Evolutionary conservation across 1,284 basidiomycete genomes (phyloP).

Genomic region (Leccinum griseonigrum): DNA sequence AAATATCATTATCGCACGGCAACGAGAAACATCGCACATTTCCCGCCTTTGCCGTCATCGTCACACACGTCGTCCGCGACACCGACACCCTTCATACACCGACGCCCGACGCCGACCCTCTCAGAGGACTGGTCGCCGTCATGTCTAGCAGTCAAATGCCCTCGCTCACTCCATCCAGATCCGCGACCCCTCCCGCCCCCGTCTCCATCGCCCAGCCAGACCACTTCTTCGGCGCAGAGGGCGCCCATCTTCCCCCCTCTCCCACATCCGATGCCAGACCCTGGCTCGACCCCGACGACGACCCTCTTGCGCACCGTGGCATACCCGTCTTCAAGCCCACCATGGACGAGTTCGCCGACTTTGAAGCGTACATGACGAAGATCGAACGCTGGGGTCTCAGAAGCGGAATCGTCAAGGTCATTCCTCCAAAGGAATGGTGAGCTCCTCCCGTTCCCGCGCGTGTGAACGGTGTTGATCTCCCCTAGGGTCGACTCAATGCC

Average conservation of each 20-base stretch:
- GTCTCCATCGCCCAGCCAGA: conserved; percentile 65
- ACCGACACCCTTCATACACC: not conserved
- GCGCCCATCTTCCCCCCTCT: conserved; percentile 51
- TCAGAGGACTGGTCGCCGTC: not conserved
- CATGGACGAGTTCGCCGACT: conserved; percentile 85
- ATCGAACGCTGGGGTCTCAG: conserved; percentile 85
- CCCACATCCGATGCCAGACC: conserved; percentile 56
- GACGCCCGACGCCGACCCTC: not conserved
- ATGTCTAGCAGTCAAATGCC: conserved; percentile 33
- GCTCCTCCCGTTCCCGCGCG: conserved; percentile 26
- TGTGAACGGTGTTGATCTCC: conserved; percentile 4
- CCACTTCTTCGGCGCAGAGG: conserved; percentile 70
- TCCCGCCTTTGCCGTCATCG: conserved; percentile 5
- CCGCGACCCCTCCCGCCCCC: conserved; percentile 42
- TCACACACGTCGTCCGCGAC: conserved; percentile 12
- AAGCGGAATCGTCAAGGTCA: conserved; percentile 91
- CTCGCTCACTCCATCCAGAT: conserved; percentile 54
- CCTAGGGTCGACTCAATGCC: conserved; percentile 76
- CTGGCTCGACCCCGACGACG: conserved; percentile 78
- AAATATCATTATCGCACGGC: not conserved
- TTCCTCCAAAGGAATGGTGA: conserved; percentile 91
- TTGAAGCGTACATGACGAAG: conserved; percentile 82
- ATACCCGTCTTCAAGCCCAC: conserved; percentile 94
- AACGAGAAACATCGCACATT: conserved; percentile 7
- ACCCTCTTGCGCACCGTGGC: conserved; percentile 80